Evolutionary conservation across 345 rosid species (phyloP).

Genomic region (Pseudoturritis turrita): DNA sequence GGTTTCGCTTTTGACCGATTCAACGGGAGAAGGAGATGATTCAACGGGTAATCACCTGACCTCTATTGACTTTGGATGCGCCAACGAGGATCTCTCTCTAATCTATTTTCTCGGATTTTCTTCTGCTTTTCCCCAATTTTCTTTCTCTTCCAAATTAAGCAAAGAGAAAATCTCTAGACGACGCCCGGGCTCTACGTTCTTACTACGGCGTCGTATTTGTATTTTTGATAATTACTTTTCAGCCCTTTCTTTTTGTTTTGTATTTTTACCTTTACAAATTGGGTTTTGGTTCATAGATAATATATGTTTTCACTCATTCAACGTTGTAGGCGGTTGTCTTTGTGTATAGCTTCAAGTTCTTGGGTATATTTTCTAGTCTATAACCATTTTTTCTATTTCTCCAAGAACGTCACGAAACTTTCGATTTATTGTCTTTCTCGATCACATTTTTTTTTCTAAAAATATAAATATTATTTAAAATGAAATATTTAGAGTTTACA

Average conservation of each 20-base stretch:
- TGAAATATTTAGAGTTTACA: too few species aligned
- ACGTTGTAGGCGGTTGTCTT: too few species aligned
- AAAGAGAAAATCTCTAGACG: background rate
- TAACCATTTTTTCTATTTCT: too few species aligned
- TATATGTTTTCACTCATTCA: too few species aligned
- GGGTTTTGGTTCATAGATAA: too few species aligned
- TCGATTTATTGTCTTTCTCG: too few species aligned
- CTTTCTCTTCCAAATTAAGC: conserved; percentile 13
- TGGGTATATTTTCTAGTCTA: too few species aligned
- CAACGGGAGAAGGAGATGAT: conserved; percentile 25
- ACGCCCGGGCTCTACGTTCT: background rate
- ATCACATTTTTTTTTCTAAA: too few species aligned
- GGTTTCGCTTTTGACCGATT: conserved; percentile 17
- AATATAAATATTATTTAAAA: too few species aligned
- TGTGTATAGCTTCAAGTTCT: too few species aligned
- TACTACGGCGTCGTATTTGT: background rate
- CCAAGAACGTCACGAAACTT: too few species aligned
- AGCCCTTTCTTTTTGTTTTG: background rate
- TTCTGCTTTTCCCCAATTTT: background rate
- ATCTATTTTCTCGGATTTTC: conserved; percentile 28
- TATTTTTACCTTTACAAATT: background rate
- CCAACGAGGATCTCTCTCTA: conserved; percentile 10
- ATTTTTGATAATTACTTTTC: background rate
- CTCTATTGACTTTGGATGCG: conserved; percentile 16
- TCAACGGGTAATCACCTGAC: conserved; percentile 21